Conservation (phyloP, 768 basidiomycete genomes). For the Lactifluus subvellereus region DNA sequence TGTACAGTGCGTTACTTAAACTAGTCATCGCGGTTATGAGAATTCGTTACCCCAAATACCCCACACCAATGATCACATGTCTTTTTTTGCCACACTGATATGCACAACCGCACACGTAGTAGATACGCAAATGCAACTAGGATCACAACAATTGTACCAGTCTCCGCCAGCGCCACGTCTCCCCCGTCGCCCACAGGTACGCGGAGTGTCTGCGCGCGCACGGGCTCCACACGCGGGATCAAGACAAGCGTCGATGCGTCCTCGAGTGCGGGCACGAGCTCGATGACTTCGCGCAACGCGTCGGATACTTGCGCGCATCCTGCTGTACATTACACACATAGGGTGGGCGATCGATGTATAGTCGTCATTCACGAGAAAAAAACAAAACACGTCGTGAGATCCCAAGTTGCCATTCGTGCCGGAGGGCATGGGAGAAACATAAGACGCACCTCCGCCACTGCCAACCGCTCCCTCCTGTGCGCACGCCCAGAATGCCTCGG, state of each 20-base stretch:
- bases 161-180: constrained; percentile 12
- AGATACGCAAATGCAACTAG: constrained; percentile 5
- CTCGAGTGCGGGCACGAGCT: constrained; percentile 1
- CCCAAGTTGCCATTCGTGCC: too few relatives aligned
- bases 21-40: neutral
- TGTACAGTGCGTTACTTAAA: too few relatives aligned
- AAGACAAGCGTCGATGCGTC: neutral
- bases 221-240: neutral
- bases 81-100: neutral
- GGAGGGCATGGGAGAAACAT: neutral
- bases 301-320: neutral
- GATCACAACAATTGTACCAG: constrained; percentile 1
- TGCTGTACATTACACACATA: neutral
- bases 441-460: neutral
- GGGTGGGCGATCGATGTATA: neutral
- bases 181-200: constrained; percentile 9
- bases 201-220: constrained; percentile 6
- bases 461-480: neutral
- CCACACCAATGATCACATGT: neutral
- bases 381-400: neutral
- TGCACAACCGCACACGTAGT: neutral
- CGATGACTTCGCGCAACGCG: neutral
- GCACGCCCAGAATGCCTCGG: constrained; percentile 15
- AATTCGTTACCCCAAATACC: too few relatives aligned
- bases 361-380: neutral